Evolutionary conservation across 2,329 filamentous ascomycete genomes (phyloP), one percentile per base, ranked within the genome.

Genomic region (Aureobasidium sp.): DNA sequence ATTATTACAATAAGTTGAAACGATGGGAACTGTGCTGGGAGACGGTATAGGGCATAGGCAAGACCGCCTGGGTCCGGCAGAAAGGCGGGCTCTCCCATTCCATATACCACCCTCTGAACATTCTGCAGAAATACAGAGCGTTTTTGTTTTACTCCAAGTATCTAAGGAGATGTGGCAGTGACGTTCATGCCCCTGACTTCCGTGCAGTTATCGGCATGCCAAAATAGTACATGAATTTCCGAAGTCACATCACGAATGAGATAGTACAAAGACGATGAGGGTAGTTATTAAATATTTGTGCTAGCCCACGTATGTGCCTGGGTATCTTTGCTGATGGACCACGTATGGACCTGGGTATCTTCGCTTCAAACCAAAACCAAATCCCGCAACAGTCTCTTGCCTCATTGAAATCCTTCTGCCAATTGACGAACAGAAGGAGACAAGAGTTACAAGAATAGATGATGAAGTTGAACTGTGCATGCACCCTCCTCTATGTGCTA

Each of bases 371-470:
- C 27, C 29, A 17, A 43, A n/a, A 55, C n/a, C 32, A 39, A 55
- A 26, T 55, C 26, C 51, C 36, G 51, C 51, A 32, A 52, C 48
- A 52, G 32, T 37, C 36, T 55, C 51, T 41, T 41, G 36, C 36
- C 51, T 55, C 51, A 26, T 13, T 55, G 43, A 55, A 55, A 55
- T 29, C 36, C 51, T 41, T 26, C 15, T 55, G 34, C 6, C 36
- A 39, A 55, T 55, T n/a, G 51, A 55, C 34, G 26, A 41, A 32
- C 51, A 27, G 17, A n/a, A 55, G 37, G 37, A 36, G n/a, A 55
- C 39, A 55, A 55, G 51, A 55, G 51, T n/a, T 55, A 55, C 51
- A 55, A 39, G 50, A 39, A 36, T 10, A 39, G 20, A 34, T 32
- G 27, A 32, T 9, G 5, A 10, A n/a, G 15, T 17, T 29, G 29